Percentiles rank a stretch among this genome's conserved stretches.
Evolutionary conservation across 768 basidiomycete genomes (phyloP).

Genomic region (Psilocybe cubensis): DNA sequence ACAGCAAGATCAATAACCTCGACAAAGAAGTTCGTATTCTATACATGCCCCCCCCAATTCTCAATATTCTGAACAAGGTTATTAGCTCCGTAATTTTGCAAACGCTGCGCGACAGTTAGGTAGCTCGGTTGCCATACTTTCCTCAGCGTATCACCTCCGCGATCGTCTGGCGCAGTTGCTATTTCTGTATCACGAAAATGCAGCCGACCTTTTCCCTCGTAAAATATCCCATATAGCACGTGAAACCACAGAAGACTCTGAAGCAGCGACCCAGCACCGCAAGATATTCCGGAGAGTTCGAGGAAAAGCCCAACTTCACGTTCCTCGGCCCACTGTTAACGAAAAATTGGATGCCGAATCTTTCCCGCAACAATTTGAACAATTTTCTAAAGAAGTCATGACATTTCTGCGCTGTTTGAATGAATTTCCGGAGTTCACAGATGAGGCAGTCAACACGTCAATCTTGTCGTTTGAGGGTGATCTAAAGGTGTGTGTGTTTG

Average conservation of each 20-base stretch:
- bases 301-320: constrained; percentile 49
- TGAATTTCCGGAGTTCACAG: constrained; percentile 79
- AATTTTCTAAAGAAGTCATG: constrained; percentile 65
- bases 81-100: constrained; percentile 72
- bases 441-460: constrained; percentile 71
- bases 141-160: constrained; percentile 73
- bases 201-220: constrained; percentile 75
- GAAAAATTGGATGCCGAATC: constrained; percentile 65
- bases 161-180: constrained; percentile 70
- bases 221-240: constrained; percentile 52
- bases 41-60: not conserved
- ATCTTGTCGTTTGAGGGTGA: constrained; percentile 72
- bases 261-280: constrained; percentile 31
- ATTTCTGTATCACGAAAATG: constrained; percentile 75
- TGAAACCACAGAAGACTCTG: constrained; percentile 35
- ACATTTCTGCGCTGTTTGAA: constrained; percentile 74
- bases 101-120: constrained; percentile 79
- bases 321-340: constrained; percentile 54
- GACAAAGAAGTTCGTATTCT: constrained; percentile 60
- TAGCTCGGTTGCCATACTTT: constrained; percentile 76
- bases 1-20: constrained; percentile 60
- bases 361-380: constrained; percentile 67
- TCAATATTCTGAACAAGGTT: not conserved
- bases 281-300: constrained; percentile 33
- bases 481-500: constrained; percentile 50